phyloP scores from a whole-genome alignment of 2,329 filamentous ascomycete genomes.

The Hymenoscyphus albidus region DNA sequence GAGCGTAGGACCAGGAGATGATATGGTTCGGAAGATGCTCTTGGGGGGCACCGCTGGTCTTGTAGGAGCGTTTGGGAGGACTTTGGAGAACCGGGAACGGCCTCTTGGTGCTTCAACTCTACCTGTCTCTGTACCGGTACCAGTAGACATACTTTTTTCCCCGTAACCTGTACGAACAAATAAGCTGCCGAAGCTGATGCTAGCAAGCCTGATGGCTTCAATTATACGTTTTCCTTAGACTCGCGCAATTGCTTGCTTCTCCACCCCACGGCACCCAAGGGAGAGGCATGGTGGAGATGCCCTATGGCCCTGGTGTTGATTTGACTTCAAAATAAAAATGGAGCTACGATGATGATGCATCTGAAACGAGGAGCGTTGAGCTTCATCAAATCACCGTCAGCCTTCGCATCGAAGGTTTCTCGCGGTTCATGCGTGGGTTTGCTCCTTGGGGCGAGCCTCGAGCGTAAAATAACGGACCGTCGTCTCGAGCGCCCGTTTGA shows the following conservation, averaged over 20 bases:
- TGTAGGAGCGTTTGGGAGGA: conserved; percentile 23
- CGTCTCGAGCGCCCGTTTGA: not conserved
- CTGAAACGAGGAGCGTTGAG: conserved; percentile 13
- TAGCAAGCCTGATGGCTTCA: not conserved
- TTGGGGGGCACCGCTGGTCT: conserved; percentile 11
- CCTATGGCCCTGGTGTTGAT: conserved; percentile 6
- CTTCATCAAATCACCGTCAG: conserved; percentile 14
- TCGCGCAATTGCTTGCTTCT: not conserved
- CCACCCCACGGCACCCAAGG: not conserved
- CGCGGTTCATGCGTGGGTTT: conserved; percentile 7
- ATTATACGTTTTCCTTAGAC: not conserved
- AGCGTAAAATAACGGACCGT: not conserved
- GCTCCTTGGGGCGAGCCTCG: conserved; percentile 6
- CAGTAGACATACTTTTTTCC: conserved; percentile 9
- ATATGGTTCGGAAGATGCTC: conserved; percentile 11
- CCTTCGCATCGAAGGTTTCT: conserved; percentile 8
- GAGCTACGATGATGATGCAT: not conserved
- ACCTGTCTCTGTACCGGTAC: not conserved
- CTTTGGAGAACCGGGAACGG: conserved; percentile 29
- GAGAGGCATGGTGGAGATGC: conserved; percentile 1
- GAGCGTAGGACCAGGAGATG: conserved; percentile 25
- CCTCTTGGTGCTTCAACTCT: conserved; percentile 22
- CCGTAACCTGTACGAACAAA: no score
- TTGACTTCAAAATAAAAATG: conserved; percentile 7
- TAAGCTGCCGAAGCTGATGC: not conserved